These are phyloP conservation scores for Syzygium grande DNA, from an alignment of 345 rosid species.

Conservation along the genomic window DNA sequence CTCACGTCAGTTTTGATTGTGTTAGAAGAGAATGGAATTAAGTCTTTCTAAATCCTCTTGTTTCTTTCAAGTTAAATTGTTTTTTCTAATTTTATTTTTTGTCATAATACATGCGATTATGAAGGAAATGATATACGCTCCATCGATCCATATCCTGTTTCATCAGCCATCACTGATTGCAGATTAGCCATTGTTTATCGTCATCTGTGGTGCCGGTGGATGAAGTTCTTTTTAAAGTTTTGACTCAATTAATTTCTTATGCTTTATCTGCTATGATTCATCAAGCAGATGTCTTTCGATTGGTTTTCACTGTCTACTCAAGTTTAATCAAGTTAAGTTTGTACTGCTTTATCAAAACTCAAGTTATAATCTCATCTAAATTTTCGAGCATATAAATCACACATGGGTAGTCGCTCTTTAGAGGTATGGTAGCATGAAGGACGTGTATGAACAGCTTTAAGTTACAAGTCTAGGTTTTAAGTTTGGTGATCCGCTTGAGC, in stretches of 20 bases:
- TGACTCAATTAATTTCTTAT: neutral
- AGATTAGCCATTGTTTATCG: neutral
- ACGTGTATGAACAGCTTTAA: neutral
- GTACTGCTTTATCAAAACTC: neutral
- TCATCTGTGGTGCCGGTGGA: neutral
- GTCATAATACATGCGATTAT: neutral
- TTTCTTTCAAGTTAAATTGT: neutral
- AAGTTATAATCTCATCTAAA: neutral
- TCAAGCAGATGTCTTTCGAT: neutral
- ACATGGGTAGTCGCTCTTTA: neutral
- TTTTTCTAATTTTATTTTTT: neutral
- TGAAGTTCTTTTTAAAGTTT: neutral
- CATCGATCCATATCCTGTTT: neutral
- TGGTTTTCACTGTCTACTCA: neutral
- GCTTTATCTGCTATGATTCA: neutral
- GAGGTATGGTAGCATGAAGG: neutral
- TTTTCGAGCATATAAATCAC: neutral
- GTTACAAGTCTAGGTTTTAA: neutral
- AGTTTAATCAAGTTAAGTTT: neutral
- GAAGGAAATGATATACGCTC: neutral
- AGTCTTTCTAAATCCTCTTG: neutral
- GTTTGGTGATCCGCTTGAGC: neutral
- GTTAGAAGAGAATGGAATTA: neutral
- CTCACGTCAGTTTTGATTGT: conserved; percentile 3
- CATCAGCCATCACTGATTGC: neutral